Evolutionary conservation across 176 grass and related monocot genomes (phyloP).

Genomic region (Coix lacrymajobi): DNA sequence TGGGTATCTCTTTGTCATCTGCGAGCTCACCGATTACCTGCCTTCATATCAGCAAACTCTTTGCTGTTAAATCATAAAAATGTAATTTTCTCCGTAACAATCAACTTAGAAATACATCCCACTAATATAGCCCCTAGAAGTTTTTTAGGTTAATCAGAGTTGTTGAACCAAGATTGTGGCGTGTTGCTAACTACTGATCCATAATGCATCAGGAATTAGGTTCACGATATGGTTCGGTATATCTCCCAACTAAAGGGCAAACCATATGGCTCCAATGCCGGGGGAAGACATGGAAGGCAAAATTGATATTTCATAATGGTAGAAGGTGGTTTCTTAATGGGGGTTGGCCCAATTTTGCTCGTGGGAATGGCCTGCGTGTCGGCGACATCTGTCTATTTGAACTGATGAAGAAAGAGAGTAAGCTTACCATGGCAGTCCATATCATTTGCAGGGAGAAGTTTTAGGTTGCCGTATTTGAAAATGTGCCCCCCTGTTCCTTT

Average conservation of each 20-base stretch:
- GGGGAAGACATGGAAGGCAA: conserved; percentile 1
- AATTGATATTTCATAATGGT: not conserved
- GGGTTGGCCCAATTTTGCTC: conserved; percentile 34
- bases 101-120: not conserved
- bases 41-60: not conserved
- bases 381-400: conserved; percentile 56
- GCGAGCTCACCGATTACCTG: not conserved
- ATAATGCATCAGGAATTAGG: conserved; percentile 19
- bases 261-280: not conserved
- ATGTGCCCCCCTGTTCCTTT: not conserved
- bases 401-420: conserved; percentile 11
- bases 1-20: not conserved
- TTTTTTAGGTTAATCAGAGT: not conserved
- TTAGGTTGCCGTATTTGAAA: not conserved
- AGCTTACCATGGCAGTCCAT: conserved; percentile 36
- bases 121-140: not conserved
- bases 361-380: conserved; percentile 29
- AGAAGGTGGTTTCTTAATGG: not conserved
- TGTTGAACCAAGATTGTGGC: not conserved
- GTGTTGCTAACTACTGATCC: not conserved
- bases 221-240: not conserved
- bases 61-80: not conserved
- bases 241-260: conserved; percentile 1
- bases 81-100: not conserved
- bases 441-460: conserved; percentile 16